These are phyloP conservation scores for Arabidopsis thaliana DNA, from an alignment of 345 rosid species.

Conservation along the genomic window DNA sequence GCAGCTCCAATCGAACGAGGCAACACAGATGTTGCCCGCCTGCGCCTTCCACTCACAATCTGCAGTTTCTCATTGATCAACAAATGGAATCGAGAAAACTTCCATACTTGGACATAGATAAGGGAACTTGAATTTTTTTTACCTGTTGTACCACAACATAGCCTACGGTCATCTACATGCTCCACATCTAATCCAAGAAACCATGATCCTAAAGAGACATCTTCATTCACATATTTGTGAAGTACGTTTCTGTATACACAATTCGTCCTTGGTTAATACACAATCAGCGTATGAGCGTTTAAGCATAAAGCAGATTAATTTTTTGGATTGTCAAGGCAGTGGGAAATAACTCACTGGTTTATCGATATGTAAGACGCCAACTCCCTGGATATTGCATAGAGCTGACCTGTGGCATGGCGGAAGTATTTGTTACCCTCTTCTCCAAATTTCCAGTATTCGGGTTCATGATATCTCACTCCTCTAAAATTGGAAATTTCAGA, in stretches of 20 bases:
- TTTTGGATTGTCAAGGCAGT: slow-evolving; percentile 13
- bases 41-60: slow-evolving; percentile 98
- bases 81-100: neutral
- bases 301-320: neutral
- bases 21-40: slow-evolving; percentile 88
- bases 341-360: slow-evolving; percentile 68
- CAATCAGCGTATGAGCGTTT: neutral
- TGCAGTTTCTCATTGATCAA: slow-evolving; percentile 42
- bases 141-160: slow-evolving; percentile 99
- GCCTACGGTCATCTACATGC: slow-evolving; percentile 94
- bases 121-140: slow-evolving; percentile 27
- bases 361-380: slow-evolving; percentile 85
- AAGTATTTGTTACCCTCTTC: slow-evolving; percentile 95
- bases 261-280: slow-evolving; percentile 35
- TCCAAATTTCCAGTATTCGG: slow-evolving; percentile 97
- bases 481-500: slow-evolving; percentile 44
- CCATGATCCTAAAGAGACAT: slow-evolving; percentile 97
- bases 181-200: slow-evolving; percentile 94
- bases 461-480: slow-evolving; percentile 97
- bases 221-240: slow-evolving; percentile 89
- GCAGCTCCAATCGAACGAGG: slow-evolving; percentile 93
- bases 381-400: slow-evolving; percentile 86
- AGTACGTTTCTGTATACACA: slow-evolving; percentile 68
- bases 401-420: slow-evolving; percentile 99
- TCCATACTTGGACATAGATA: neutral